Evolutionary conservation across 371 early-diverging fungal species (phyloP).

Genomic region (Entomophthora muscae): DNA sequence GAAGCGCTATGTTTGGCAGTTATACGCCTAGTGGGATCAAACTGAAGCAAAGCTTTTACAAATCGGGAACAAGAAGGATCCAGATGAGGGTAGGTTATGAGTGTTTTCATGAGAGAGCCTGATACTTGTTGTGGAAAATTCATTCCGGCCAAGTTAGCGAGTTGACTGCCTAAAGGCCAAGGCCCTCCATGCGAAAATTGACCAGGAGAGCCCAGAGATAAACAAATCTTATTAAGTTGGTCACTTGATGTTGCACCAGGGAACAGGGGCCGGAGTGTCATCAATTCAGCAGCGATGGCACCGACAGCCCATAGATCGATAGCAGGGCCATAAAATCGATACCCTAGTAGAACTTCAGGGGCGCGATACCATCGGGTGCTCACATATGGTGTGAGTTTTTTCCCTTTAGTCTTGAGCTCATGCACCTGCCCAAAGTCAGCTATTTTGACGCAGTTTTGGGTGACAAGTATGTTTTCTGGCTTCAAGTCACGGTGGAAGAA

Average conservation of each 20-base stretch:
- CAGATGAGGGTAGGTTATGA: background rate
- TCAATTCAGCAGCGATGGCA: conserved; percentile 76
- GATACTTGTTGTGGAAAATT: conserved; percentile 26
- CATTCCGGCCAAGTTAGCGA: conserved; percentile 43
- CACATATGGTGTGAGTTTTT: conserved; percentile 76
- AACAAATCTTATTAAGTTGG: conserved; percentile 57
- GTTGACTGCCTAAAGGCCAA: conserved; percentile 44
- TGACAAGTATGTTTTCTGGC: conserved; percentile 62
- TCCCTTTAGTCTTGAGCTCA: conserved; percentile 61
- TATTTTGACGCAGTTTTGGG: conserved; percentile 49
- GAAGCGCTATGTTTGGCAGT: conserved; percentile 74
- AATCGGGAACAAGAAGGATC: conserved; percentile 29
- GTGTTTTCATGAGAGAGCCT: background rate
- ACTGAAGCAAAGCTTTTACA: conserved; percentile 69
- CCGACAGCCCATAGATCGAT: conserved; percentile 98
- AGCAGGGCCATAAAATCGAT: conserved; percentile 69
- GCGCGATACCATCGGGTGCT: conserved; percentile 97
- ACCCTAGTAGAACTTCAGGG: conserved; percentile 86
- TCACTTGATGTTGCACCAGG: conserved; percentile 86
- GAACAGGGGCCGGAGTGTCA: conserved; percentile 69
- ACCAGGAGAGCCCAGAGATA: conserved; percentile 33
- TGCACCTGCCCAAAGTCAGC: conserved; percentile 90
- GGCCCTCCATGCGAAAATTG: conserved; percentile 21
- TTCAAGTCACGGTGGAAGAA: conserved; percentile 92
- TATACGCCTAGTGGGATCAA: conserved; percentile 77